These are phyloP conservation scores for Cladosporium sphaerospermum DNA, from an alignment of 2,329 filamentous ascomycete species.

Conservation along the genomic window DNA sequence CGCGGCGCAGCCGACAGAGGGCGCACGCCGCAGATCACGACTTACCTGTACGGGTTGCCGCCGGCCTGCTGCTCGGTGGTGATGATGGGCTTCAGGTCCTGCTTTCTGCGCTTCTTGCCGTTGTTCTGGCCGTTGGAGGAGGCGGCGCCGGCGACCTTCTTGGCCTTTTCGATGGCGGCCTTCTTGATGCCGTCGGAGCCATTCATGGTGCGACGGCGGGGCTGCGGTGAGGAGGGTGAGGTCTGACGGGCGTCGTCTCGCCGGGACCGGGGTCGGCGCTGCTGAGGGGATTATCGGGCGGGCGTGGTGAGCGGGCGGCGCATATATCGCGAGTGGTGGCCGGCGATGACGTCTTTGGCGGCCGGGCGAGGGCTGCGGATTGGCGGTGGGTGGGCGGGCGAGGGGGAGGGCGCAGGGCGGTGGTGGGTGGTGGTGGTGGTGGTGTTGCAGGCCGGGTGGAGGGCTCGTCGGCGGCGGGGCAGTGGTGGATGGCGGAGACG, in stretches of 20 bases:
- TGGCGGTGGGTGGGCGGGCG: neutral
- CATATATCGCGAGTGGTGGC: neutral
- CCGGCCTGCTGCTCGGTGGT: constrained; percentile 56
- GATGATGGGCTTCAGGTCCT: constrained; percentile 66
- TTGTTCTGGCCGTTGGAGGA: constrained; percentile 34
- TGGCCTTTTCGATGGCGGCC: constrained; percentile 59
- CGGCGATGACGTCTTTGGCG: constrained; percentile 2
- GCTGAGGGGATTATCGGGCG: neutral
- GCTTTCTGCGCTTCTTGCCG: constrained; percentile 69
- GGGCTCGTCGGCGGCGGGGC: no score
- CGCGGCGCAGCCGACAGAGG: no score
- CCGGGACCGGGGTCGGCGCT: constrained; percentile 1
- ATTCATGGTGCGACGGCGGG: constrained; percentile 47
- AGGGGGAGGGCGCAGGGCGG: neutral
- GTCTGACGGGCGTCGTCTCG: neutral
- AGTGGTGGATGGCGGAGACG: neutral
- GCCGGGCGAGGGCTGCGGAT: neutral
- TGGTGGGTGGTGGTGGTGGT: neutral
- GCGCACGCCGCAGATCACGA: constrained; percentile 12
- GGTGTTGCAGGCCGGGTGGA: neutral
- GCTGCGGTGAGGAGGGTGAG: neutral
- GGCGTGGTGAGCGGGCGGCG: neutral
- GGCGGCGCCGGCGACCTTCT: constrained; percentile 55
- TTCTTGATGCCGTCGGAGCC: constrained; percentile 55
- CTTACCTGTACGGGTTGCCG: constrained; percentile 40